A percentile compares a stretch with the other conserved stretches of the same genome.
Conservation (phyloP, 1,284 basidiomycete species). For the Termitomyces sp. region DNA sequence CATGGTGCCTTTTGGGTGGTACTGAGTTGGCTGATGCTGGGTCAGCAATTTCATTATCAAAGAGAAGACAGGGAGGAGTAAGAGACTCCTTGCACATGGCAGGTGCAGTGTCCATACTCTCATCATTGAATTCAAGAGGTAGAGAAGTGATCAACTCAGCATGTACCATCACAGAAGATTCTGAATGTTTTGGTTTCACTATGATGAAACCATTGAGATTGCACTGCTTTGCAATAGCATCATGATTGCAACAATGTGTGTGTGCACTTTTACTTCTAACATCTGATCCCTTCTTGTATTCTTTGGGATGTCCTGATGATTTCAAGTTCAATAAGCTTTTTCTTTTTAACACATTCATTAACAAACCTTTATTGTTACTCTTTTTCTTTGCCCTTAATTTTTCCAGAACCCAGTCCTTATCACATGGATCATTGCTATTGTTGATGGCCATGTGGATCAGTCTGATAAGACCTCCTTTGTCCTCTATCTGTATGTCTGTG, state of each 20-base stretch:
- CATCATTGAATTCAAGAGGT: background rate
- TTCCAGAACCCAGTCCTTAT: background rate
- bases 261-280: slow-evolving; percentile 15
- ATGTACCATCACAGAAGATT: background rate
- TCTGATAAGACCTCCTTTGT: background rate
- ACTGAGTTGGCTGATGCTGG: background rate
- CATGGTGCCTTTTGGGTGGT: background rate
- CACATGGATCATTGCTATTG: background rate
- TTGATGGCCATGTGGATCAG: background rate
- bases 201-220: slow-evolving; percentile 4
- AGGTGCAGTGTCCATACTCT: background rate
- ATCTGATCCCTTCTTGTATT: slow-evolving; percentile 19
- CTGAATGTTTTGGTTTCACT: background rate
- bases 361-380: too few relatives aligned
- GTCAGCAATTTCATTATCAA: background rate
- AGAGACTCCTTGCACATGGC: background rate
- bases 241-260: slow-evolving; percentile 10
- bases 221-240: slow-evolving; percentile 7
- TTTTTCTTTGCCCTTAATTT: too few relatives aligned
- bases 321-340: background rate
- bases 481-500: background rate
- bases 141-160: background rate
- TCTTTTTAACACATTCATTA: background rate
- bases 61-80: background rate
- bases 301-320: slow-evolving; percentile 6